Evolutionary conservation across 2,329 filamentous ascomycete species (phyloP).

Genomic region (Magnaporthiopsis incrustans): DNA sequence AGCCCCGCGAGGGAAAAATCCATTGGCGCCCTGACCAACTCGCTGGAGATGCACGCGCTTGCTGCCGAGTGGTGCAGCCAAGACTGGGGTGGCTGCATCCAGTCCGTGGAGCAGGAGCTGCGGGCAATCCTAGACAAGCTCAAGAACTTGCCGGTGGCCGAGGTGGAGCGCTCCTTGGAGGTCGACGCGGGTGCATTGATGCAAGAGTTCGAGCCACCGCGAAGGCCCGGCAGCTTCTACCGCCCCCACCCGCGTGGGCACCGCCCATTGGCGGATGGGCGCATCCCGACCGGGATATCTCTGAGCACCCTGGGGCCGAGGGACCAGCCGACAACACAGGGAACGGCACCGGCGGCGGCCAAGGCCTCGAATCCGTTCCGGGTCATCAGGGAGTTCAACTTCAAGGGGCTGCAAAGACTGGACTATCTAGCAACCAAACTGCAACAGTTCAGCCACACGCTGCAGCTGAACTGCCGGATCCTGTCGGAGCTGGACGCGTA

Average conservation of each 20-base stretch:
- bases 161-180: not conserved
- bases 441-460: not conserved
- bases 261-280: too few relatives aligned
- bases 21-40: too few relatives aligned
- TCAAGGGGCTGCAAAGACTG: conserved; percentile 6
- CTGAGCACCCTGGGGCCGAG: not conserved
- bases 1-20: not conserved
- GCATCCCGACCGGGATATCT: too few relatives aligned
- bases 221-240: too few relatives aligned
- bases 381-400: conserved; percentile 4
- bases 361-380: not conserved
- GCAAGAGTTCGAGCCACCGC: too few relatives aligned
- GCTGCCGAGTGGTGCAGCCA: conserved; percentile 6
- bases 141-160: conserved; percentile 1
- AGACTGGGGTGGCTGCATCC: conserved; percentile 1
- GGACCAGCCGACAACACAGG: not conserved
- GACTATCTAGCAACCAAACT: not conserved
- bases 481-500: not conserved
- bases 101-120: not conserved
- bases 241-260: too few relatives aligned
- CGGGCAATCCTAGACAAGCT: conserved; percentile 1
- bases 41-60: too few relatives aligned
- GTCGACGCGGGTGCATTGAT: conserved; percentile 2
- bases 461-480: conserved; percentile 2
- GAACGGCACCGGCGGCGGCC: not conserved